Base-by-base conservation (phyloP, 2,329 filamentous ascomycete species). In the Arthrobotrys entomopaga region DNA sequence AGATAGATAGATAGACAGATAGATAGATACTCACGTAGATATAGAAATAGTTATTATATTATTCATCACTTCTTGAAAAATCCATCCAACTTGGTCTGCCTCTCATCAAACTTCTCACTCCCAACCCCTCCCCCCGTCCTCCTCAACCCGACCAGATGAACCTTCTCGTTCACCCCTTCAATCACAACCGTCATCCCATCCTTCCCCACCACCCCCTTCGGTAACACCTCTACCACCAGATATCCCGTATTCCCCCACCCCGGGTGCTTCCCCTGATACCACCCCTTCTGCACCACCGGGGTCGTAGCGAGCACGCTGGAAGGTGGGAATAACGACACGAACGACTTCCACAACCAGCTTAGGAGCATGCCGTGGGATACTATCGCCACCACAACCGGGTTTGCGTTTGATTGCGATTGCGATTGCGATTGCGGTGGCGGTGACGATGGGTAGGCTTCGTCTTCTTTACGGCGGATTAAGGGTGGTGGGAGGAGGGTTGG, bases 361-460 rank as follows among this genome's bases (percentile, higher is more conserved):
- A 97, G 85, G 46, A 96, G 88, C 74, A 96, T 89, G 15, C 93
- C 93, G 79, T 97, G 93, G 1, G 93, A 90, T 2, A 96, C 90
- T 13, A 96, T 82, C 0, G 88, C 89, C 11, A 92, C 82, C 1
- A 84, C 82, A n/a, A n/a, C 29, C 5, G 80, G 74, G 11, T 56
- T 67, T 13, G 38, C 19, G 3, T n/a, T 16, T 6, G n/a, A 22
- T 19, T 52, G 52, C 13, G 48, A 61, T 10, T 83, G 80, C 8
- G 78, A 70, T 11, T 83, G 80, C 8, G 78, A 70, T 5, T 76
- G 57, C 1, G 77, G 72, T 0, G 80, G 76, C 10, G 81, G 77
- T 10, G 83, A 76, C 15, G 90, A 70, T 3, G 29, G 29, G 29
- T 34, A 10, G 7, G 29, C 29, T 34, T 34, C 29, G 6, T 34